Conservation (phyloP, 768 basidiomycete genomes). For the Fomitopsis serialis region DNA sequence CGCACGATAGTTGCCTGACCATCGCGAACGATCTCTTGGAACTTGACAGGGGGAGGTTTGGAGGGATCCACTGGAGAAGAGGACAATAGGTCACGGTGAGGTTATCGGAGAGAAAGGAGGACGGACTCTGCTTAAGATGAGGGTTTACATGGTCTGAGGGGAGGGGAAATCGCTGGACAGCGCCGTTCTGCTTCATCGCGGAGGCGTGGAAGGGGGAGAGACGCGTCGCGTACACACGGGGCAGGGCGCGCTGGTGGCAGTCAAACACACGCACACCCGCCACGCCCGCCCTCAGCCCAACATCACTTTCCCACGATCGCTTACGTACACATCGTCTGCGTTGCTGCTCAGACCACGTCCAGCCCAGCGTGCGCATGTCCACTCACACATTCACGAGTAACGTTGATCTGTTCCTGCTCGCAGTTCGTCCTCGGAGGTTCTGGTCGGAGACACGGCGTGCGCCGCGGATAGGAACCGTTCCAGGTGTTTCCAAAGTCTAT, state of each 20-base stretch:
- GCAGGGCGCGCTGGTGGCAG: conserved; percentile 12
- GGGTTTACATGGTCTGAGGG: conserved; percentile 17
- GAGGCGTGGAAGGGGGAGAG: conserved; percentile 11
- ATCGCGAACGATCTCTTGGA: conserved; percentile 86
- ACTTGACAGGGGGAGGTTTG: conserved; percentile 75
- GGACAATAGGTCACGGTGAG: conserved; percentile 14
- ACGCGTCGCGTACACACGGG: conserved; percentile 10
- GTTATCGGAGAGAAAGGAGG: conserved; percentile 13
- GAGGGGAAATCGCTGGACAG: conserved; percentile 13
- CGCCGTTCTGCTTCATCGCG: conserved; percentile 7
- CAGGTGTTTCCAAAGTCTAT: too few species aligned
- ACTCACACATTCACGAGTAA: too few species aligned
- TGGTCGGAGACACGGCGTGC: too few species aligned
- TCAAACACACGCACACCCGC: neutral
- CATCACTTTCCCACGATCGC: neutral
- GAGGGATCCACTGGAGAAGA: conserved; percentile 31
- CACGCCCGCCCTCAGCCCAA: neutral
- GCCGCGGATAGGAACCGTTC: too few species aligned
- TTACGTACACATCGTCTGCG: neutral
- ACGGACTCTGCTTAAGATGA: conserved; percentile 24
- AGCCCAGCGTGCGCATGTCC: too few species aligned
- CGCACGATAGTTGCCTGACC: conserved; percentile 80
- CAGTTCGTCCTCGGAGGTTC: too few species aligned
- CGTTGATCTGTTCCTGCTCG: too few species aligned
- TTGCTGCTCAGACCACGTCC: too few species aligned